Conservation (phyloP, 345 rosid species). For the Mercurialis annua region DNA sequence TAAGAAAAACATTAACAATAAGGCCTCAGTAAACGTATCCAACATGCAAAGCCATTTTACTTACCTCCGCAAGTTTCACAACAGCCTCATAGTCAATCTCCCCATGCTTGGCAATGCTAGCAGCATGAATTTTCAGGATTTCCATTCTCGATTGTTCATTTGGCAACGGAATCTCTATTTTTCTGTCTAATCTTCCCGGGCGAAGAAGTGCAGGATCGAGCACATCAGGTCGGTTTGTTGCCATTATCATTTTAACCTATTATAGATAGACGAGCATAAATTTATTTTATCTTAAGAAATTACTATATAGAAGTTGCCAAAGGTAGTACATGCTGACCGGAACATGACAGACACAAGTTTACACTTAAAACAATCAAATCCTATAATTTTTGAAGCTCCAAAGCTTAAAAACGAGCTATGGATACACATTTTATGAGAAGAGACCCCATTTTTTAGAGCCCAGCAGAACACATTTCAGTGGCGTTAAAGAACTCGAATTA, state of each 20-base stretch:
- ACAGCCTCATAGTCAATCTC: conserved; percentile 97
- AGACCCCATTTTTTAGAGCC: neutral
- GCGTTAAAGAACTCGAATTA: neutral
- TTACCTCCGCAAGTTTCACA: conserved; percentile 94
- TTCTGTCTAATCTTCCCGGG: no score
- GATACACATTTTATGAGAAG: neutral
- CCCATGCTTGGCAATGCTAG: conserved; percentile 96
- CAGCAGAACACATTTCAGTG: neutral
- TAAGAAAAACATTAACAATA: conserved; percentile 3
- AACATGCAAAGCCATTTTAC: conserved; percentile 11
- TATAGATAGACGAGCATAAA: neutral
- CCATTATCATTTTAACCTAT: conserved; percentile 99
- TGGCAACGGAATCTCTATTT: conserved; percentile 94
- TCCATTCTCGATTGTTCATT: conserved; percentile 97
- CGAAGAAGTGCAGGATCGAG: no score
- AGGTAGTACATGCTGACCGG: neutral
- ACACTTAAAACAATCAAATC: neutral
- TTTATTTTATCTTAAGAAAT: neutral
- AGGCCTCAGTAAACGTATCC: neutral
- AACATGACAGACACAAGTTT: neutral
- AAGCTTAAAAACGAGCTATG: neutral
- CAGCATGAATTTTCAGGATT: conserved; percentile 93
- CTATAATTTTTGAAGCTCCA: neutral
- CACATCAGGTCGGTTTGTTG: no score
- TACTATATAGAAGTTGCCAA: neutral